Evolutionary conservation across 2,329 filamentous ascomycete genomes (phyloP).

Genomic region (Hirsutella rhossiliensis): DNA sequence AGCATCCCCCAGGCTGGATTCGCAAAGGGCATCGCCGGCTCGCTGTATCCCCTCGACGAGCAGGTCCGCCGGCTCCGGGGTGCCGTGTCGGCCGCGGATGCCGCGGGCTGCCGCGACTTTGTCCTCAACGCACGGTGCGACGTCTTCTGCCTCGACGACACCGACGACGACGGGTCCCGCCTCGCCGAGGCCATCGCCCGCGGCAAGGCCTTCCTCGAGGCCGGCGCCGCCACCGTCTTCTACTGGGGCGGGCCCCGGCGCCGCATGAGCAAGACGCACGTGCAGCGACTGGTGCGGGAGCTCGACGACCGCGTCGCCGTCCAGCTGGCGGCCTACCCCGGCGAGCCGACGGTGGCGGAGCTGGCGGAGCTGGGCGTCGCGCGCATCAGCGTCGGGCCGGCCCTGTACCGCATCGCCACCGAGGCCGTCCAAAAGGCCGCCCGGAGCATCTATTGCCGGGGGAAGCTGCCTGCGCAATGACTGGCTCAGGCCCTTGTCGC

Average conservation of each 20-base stretch:
- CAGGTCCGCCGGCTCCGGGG: no score
- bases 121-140: no score
- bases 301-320: conserved; percentile 39
- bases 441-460: conserved; percentile 15
- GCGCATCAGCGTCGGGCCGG: conserved; percentile 42
- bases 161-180: no score
- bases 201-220: conserved; percentile 25
- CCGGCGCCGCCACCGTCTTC: conserved; percentile 47
- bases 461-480: conserved; percentile 3
- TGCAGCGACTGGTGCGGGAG: conserved; percentile 31
- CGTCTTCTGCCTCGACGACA: no score
- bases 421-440: conserved; percentile 22
- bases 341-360: conserved; percentile 28
- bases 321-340: conserved; percentile 23
- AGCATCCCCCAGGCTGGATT: no score
- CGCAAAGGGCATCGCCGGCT: no score
- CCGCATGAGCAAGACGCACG: conserved; percentile 31
- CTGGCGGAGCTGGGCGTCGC: conserved; percentile 38
- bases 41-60: no score
- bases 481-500: no score
- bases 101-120: no score
- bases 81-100: no score
- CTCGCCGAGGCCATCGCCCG: no score
- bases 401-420: conserved; percentile 29
- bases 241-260: conserved; percentile 41